Conservation (phyloP, 805 yeast species). For the Saturnispora dispora region DNA sequence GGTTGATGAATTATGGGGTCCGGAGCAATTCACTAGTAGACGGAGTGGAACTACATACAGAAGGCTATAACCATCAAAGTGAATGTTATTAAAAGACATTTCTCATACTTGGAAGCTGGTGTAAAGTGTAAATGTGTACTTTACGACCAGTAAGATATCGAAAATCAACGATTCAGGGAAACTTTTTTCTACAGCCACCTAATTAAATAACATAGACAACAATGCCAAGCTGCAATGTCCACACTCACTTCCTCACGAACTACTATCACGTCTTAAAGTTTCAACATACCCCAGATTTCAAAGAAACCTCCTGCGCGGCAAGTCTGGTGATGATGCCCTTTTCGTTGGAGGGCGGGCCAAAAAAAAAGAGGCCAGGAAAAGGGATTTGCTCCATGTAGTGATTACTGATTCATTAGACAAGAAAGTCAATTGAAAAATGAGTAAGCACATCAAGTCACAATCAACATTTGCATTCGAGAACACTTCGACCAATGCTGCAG, state of each 20-base stretch:
- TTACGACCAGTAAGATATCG: too few species aligned
- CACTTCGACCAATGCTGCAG: slow-evolving; percentile 90
- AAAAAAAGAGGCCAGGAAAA: background rate
- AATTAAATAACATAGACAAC: background rate
- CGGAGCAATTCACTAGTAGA: background rate
- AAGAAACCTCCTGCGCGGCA: background rate
- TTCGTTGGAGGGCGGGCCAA: background rate
- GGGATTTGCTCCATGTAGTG: background rate
- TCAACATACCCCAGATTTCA: background rate
- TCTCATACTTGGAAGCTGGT: too few species aligned
- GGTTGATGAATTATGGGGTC: background rate
- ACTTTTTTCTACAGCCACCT: background rate
- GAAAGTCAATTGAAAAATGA: slow-evolving; percentile 13
- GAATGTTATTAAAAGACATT: too few species aligned
- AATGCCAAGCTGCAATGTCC: background rate
- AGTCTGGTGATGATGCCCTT: background rate
- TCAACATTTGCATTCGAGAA: slow-evolving; percentile 86
- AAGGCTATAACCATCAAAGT: too few species aligned
- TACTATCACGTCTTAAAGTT: background rate
- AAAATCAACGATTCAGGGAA: too few species aligned
- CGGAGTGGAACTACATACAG: too few species aligned
- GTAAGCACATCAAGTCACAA: slow-evolving; percentile 60
- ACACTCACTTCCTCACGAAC: background rate
- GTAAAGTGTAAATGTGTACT: too few species aligned
- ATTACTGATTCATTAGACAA: background rate